Percentiles rank a stretch among this genome's conserved stretches.
Conservation (phyloP, 2,329 filamentous ascomycete species). For the Nemania serpens region DNA sequence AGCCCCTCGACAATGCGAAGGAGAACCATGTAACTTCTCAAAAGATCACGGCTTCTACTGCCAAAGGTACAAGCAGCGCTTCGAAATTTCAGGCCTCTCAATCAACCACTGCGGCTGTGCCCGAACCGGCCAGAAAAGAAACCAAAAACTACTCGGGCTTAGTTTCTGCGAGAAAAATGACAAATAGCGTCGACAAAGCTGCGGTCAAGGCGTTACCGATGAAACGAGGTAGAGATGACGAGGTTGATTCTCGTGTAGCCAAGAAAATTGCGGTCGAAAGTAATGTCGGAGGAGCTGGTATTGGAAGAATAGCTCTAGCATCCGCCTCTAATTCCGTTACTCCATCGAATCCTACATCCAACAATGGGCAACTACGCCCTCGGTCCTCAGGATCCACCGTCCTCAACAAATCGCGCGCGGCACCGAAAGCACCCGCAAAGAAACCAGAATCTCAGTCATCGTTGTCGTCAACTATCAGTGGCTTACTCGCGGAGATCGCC, state of each 20-base stretch:
- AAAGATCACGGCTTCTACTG: constrained; percentile 19
- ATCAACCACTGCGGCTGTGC: background rate
- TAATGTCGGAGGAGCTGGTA: constrained; percentile 37
- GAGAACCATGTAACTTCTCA: constrained; percentile 28
- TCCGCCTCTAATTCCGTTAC: constrained; percentile 17
- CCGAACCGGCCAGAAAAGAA: constrained; percentile 23
- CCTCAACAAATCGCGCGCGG: constrained; percentile 54
- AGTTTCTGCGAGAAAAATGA: constrained; percentile 37
- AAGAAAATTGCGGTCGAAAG: constrained; percentile 47
- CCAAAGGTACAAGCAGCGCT: constrained; percentile 8
- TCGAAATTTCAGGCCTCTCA: constrained; percentile 11
- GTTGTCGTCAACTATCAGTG: constrained; percentile 56
- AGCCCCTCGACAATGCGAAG: constrained; percentile 23
- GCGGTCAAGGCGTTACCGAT: constrained; percentile 23
- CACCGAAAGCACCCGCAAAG: constrained; percentile 50
- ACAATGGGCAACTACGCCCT: constrained; percentile 25
- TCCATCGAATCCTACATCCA: constrained; percentile 18
- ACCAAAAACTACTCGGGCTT: constrained; percentile 37
- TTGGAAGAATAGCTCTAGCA: constrained; percentile 40
- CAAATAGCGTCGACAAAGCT: constrained; percentile 26
- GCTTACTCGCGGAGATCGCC: constrained; percentile 56
- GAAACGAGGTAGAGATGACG: constrained; percentile 49
- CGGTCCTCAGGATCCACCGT: constrained; percentile 44
- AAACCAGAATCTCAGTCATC: constrained; percentile 43
- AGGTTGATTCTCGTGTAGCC: constrained; percentile 42